Percentiles rank a stretch among this genome's conserved stretches.
phyloP scores from a whole-genome alignment of 805 yeast genomes.

The Tetrapisispora taiwanensis region DNA sequence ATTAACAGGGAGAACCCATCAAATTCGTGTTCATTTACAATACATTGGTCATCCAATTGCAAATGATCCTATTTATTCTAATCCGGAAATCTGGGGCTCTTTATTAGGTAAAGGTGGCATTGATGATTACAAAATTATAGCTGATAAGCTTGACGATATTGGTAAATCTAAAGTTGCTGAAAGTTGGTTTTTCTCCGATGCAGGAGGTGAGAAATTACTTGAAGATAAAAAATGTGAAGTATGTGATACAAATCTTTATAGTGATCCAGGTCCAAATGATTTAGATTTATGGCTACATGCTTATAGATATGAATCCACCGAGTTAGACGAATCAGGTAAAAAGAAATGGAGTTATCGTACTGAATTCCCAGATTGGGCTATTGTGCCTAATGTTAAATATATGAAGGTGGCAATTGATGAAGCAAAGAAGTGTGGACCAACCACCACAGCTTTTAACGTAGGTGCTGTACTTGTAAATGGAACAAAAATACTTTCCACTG shows the following conservation, averaged over 20 bases:
- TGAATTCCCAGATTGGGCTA: conserved; percentile 75
- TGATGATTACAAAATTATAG: conserved; percentile 41
- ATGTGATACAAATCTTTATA: conserved; percentile 62
- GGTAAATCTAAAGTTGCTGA: conserved; percentile 65
- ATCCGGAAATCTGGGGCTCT: conserved; percentile 70
- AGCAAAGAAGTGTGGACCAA: conserved; percentile 72
- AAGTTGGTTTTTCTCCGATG: conserved; percentile 52
- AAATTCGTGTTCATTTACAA: conserved; percentile 87
- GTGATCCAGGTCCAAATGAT: conserved; percentile 86
- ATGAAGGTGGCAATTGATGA: conserved; percentile 72
- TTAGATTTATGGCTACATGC: conserved; percentile 90
- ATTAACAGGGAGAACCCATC: conserved; percentile 89
- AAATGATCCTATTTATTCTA: conserved; percentile 86
- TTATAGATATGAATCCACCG: conserved; percentile 55
- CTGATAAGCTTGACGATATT: conserved; percentile 42
- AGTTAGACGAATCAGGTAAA: conserved; percentile 19
- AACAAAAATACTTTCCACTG: conserved; percentile 57
- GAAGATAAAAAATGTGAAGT: conserved; percentile 48
- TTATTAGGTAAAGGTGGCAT: conserved; percentile 52
- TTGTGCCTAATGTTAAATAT: conserved; percentile 42
- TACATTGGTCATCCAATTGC: conserved; percentile 83
- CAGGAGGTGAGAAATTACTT: conserved; percentile 53
- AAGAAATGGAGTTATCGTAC: conserved; percentile 66
- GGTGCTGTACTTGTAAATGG: conserved; percentile 77
- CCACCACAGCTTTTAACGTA: conserved; percentile 84